Base-by-base conservation (phyloP, 2,329 filamentous ascomycete species). In the Lecanosticta acicola region DNA sequence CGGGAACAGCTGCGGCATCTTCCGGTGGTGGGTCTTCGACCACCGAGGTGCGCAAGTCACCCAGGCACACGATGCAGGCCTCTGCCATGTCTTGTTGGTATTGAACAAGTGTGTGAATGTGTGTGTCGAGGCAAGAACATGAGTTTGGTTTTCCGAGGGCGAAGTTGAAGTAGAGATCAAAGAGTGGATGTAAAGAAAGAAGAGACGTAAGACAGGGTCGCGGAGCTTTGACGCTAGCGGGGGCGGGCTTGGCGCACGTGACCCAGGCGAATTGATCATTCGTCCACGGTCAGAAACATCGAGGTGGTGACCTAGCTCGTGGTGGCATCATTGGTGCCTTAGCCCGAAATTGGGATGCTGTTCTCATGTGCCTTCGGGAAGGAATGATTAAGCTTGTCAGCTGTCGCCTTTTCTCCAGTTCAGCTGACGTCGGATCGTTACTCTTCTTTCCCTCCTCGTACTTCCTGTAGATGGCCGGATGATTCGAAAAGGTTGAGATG, bases 11-110 rank as follows among this genome's bases (percentile, higher is more conserved):
- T 42, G 45, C 54, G 49, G 55, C 37, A 39, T 49, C 47, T 55
- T 46, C 65, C 61, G 65, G 60, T 52, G 70, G 68, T 64, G 66
- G 64, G 62, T 68, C 68, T 62, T 73, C 72, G 69, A 71, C 72
- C 69, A 71, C 70, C 66, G 71, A 72, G 71, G 72, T 74, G 68
- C 74, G 77, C 69, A 84, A 77, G 72, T 84, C 80, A 72, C 80
- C 80, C 71, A 84, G 73, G 72, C 81, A 84, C 66, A 84, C 81
- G 70, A 84, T 84, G 70, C 81, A 84, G 60, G 78, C 80, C 66
- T 83, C 80, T 68, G 79, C 77, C 80, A 81, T 83, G 56, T 46
- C 46, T 46, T 46, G 34, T 47, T 42, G 33, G 42, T 29, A 37
- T 45, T 36, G 43, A 26, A 18, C 39, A 48, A 35, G 40, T 43